Evolutionary conservation across 805 yeast genomes (phyloP).

Genomic region (Kuraishia ogatae): DNA sequence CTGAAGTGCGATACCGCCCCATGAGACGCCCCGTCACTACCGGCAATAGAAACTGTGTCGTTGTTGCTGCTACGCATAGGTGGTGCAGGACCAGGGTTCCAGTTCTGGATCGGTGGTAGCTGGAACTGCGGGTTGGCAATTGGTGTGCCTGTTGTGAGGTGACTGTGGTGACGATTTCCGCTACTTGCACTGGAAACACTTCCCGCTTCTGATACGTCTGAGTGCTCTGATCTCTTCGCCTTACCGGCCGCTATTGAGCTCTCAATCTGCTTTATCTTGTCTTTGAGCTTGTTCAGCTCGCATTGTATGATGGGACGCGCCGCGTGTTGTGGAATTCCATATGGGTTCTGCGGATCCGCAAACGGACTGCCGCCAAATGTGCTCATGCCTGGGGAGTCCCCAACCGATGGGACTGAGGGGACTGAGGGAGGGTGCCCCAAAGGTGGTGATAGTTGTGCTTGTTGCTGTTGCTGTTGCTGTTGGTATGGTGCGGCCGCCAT

Average conservation of each 20-base stretch:
- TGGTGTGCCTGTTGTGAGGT: not conserved
- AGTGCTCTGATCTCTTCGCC: not conserved
- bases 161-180: not conserved
- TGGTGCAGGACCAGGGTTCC: not conserved
- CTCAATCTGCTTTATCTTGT: constrained; percentile 36
- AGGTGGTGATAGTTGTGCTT: not conserved
- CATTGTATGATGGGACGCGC: constrained; percentile 7
- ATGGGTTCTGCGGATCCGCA: not conserved
- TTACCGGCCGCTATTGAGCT: constrained; percentile 29
- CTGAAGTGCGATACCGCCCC: not conserved
- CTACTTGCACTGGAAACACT: not conserved
- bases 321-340: not conserved
- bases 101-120: not conserved
- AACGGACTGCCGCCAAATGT: not conserved
- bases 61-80: not conserved
- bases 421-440: no score
- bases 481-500: no score
- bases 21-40: not conserved
- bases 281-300: constrained; percentile 27
- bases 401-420: not conserved
- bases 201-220: no score
- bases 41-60: not conserved
- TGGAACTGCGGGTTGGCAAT: not conserved
- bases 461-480: no score
- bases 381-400: not conserved